A percentile compares a stretch with the other conserved stretches of the same genome.
Evolutionary conservation across 2,329 filamentous ascomycete species (phyloP).

Genomic region (Podosphaera aphanis): DNA sequence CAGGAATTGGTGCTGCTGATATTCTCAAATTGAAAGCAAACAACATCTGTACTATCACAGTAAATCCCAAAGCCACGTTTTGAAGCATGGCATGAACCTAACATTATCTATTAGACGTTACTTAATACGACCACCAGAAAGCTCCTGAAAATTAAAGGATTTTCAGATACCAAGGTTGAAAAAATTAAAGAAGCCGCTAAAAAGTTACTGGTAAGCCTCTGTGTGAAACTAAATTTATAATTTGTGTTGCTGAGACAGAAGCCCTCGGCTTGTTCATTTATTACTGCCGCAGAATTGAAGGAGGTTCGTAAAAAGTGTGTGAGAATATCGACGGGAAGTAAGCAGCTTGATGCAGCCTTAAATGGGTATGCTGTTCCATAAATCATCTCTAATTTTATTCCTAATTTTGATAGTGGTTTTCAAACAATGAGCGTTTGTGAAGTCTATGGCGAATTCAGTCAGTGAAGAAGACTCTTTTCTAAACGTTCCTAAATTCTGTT

Average conservation of each 20-base stretch:
- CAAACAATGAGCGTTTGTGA: constrained; percentile 48
- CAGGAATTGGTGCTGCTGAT: constrained; percentile 38
- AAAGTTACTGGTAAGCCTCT: constrained; percentile 14
- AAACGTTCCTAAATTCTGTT: not conserved
- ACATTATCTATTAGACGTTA: constrained; percentile 25
- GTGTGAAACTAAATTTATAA: not conserved
- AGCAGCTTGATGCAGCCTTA: constrained; percentile 40
- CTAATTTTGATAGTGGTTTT: constrained; percentile 27
- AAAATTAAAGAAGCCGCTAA: constrained; percentile 45
- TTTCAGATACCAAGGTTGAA: constrained; percentile 47
- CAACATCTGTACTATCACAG: constrained; percentile 39
- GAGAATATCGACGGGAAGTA: constrained; percentile 45
- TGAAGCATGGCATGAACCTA: not conserved
- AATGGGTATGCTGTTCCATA: constrained; percentile 25
- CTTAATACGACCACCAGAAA: constrained; percentile 33
- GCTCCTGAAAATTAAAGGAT: constrained; percentile 43
- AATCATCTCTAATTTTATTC: not conserved
- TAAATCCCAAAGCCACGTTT: constrained; percentile 15
- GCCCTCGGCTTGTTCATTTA: constrained; percentile 35
- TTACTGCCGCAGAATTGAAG: constrained; percentile 40
- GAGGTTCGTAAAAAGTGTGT: constrained; percentile 38
- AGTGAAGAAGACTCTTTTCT: constrained; percentile 3
- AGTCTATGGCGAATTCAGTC: constrained; percentile 34
- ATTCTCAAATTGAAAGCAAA: constrained; percentile 40
- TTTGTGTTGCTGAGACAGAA: constrained; percentile 11